Evolutionary conservation across 139 green algal genomes (phyloP).

Genomic region (Diplosphaera chodatii): DNA sequence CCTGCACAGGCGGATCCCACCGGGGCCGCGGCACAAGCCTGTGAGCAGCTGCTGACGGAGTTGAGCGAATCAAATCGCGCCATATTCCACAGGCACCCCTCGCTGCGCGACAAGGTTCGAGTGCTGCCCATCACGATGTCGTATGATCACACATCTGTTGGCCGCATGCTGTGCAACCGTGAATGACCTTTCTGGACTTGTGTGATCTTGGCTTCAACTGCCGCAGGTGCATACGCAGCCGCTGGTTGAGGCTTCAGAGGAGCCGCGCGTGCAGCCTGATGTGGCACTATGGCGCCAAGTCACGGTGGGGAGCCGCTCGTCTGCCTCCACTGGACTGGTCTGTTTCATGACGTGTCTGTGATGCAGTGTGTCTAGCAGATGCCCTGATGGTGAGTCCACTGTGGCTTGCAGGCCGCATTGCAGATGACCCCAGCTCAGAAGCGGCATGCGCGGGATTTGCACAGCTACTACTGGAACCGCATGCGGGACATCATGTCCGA

Average conservation of each 20-base stretch:
- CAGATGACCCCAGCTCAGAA: not conserved
- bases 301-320: not conserved
- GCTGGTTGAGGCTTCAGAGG: not conserved
- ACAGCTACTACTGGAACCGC: not conserved
- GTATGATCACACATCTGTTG: no score
- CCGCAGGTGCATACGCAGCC: not conserved
- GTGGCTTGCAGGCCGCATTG: not conserved
- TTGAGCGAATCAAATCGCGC: not conserved
- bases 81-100: not conserved
- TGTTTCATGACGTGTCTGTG: no score
- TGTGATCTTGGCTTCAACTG: no score
- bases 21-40: not conserved
- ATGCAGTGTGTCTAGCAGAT: no score
- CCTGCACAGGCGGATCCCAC: not conserved
- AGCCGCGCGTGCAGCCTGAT: not conserved
- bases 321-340: no score
- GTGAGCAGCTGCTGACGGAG: not conserved
- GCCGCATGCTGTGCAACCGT: no score
- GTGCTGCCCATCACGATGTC: no score
- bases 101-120: not conserved
- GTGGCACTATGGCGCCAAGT: not conserved
- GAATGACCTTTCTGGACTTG: no score
- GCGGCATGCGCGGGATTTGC: not conserved
- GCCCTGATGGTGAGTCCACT: no score
- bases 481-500: not conserved